phyloP scores from a whole-genome alignment of 192 early-diverging fungal genomes.

The Umbelopsis sp. region DNA sequence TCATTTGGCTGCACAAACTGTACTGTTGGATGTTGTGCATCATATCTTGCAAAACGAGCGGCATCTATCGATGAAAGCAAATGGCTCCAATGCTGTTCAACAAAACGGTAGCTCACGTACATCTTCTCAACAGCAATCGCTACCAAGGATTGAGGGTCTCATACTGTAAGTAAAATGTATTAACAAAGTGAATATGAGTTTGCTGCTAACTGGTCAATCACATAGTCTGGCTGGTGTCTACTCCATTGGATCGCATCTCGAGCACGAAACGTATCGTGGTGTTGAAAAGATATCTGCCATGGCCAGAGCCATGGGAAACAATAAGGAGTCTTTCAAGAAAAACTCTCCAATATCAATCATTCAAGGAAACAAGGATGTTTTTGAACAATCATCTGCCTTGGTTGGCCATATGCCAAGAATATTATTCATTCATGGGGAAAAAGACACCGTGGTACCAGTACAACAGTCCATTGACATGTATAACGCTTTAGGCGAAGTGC shows the following conservation, averaged over 20 bases:
- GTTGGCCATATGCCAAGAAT: constrained; percentile 36
- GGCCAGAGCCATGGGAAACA: constrained; percentile 58
- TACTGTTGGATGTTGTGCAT: constrained; percentile 36
- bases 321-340: constrained; percentile 3
- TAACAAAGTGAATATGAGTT: background rate
- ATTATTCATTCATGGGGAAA: constrained; percentile 42
- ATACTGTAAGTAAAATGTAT: constrained; percentile 35
- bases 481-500: constrained; percentile 35
- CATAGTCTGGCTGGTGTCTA: constrained; percentile 51
- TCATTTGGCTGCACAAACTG: constrained; percentile 42
- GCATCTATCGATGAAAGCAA: background rate
- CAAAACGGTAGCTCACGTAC: background rate
- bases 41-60: background rate
- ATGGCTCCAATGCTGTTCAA: background rate
- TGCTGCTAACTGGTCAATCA: background rate
- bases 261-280: constrained; percentile 53
- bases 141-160: constrained; percentile 44
- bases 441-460: constrained; percentile 33
- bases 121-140: background rate
- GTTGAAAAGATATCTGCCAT: constrained; percentile 60
- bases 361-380: constrained; percentile 19
- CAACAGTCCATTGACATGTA: constrained; percentile 38
- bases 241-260: constrained; percentile 49
- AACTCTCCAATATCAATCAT: constrained; percentile 39
- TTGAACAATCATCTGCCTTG: constrained; percentile 31